phyloP scores from a whole-genome alignment of 768 basidiomycete genomes.

The Tulasnella sp. region DNA sequence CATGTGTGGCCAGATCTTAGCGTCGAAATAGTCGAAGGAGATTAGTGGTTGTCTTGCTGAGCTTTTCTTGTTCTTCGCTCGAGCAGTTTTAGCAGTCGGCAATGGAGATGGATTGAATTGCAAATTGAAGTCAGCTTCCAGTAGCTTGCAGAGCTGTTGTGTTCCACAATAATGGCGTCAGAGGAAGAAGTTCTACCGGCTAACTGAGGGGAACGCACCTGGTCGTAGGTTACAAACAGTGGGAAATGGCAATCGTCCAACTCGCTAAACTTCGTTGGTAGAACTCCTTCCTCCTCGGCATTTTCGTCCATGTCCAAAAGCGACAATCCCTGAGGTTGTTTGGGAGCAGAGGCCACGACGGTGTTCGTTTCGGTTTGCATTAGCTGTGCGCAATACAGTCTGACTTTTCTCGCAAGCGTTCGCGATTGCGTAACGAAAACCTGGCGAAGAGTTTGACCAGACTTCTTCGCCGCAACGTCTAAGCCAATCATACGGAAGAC shows the following conservation, averaged over 20 bases:
- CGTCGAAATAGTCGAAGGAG: slow-evolving; percentile 42
- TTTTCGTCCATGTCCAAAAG: slow-evolving; percentile 35
- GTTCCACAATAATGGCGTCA: neutral
- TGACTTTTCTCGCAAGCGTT: slow-evolving; percentile 60
- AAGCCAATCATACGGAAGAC: slow-evolving; percentile 18
- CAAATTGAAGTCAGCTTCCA: slow-evolving; percentile 40
- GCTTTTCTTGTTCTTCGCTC: slow-evolving; percentile 12
- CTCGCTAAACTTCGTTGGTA: slow-evolving; percentile 49
- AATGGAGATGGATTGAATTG: slow-evolving; percentile 10
- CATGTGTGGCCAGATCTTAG: slow-evolving; percentile 54
- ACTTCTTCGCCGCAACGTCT: slow-evolving; percentile 1
- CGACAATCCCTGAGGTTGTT: neutral
- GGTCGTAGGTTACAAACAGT: slow-evolving; percentile 58
- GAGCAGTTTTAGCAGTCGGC: slow-evolving; percentile 6
- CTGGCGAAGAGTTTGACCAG: neutral
- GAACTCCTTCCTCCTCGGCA: slow-evolving; percentile 34
- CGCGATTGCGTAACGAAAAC: slow-evolving; percentile 21
- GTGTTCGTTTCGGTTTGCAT: slow-evolving; percentile 36
- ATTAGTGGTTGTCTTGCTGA: slow-evolving; percentile 26
- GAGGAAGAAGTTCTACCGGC: neutral
- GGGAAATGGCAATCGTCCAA: slow-evolving; percentile 58
- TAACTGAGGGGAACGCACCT: slow-evolving; percentile 33
- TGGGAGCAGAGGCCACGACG: neutral
- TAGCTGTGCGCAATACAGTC: slow-evolving; percentile 53
- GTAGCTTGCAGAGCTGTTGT: slow-evolving; percentile 40